phyloP scores from a whole-genome alignment of 225 moss, liverwort and hornwort species.

The Sphagnum tenellum region DNA sequence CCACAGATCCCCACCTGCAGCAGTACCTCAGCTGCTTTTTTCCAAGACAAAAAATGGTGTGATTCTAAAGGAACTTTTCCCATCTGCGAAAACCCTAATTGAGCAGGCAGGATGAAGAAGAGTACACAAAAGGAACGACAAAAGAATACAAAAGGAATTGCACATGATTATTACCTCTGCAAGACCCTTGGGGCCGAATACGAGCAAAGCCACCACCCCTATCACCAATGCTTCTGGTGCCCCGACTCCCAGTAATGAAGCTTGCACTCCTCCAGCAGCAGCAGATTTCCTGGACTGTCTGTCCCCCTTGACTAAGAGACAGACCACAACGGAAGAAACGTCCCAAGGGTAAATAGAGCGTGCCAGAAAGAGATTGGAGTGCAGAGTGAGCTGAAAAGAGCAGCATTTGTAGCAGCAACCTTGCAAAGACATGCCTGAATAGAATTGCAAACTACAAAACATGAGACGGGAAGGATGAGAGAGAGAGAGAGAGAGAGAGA shows the following conservation, averaged over 20 bases:
- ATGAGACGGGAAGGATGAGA: neutral
- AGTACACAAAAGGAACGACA: too few species aligned
- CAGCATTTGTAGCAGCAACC: neutral
- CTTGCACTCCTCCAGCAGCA: conserved; percentile 40
- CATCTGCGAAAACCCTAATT: too few species aligned
- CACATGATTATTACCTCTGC: conserved; percentile 47
- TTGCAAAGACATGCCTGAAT: neutral
- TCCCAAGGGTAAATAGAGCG: neutral
- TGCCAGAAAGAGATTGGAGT: neutral
- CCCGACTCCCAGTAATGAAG: conserved; percentile 84
- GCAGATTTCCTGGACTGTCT: conserved; percentile 17
- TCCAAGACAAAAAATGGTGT: too few species aligned
- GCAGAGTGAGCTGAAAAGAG: neutral
- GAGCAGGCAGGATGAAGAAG: too few species aligned
- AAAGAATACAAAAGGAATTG: too few species aligned
- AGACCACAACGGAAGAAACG: neutral
- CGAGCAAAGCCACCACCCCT: conserved; percentile 75
- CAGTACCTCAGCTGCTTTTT: too few species aligned
- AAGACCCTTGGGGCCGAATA: conserved; percentile 93
- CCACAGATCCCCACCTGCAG: too few species aligned
- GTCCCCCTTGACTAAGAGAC: conserved; percentile 13
- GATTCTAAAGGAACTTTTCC: too few species aligned
- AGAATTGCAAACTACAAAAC: neutral
- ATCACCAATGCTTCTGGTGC: conserved; percentile 95
- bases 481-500: neutral